Conservation (phyloP, 371 early-diverging fungal species). For the Agmasoma carcini region DNA sequence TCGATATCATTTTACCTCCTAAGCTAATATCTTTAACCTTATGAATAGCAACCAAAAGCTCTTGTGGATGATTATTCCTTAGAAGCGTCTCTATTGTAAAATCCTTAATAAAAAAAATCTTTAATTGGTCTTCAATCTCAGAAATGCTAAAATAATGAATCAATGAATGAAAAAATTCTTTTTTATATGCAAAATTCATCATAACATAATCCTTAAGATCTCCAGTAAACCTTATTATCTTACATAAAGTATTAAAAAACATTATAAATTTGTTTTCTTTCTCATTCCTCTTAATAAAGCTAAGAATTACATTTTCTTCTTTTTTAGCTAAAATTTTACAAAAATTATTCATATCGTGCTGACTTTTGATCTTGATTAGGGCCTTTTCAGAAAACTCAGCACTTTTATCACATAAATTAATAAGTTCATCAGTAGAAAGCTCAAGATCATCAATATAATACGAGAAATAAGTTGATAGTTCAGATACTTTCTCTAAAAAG, state of each 20-base stretch:
- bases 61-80: conserved; percentile 4
- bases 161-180: conserved; percentile 8
- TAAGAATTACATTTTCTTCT: not conserved
- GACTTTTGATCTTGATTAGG: not conserved
- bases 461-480: not conserved
- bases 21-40: not conserved
- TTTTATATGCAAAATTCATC: not conserved
- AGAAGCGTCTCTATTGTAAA: conserved; percentile 3
- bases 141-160: conserved; percentile 6
- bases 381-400: not conserved
- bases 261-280: not conserved
- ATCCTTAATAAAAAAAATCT: not conserved
- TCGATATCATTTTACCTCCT: not conserved
- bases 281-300: conserved; percentile 1
- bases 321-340: conserved; percentile 1
- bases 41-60: conserved; percentile 17
- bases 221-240: conserved; percentile 3
- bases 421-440: not conserved
- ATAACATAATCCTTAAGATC: conserved; percentile 8
- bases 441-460: not conserved
- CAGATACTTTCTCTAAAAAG: conserved; percentile 1
- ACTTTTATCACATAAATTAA: conserved; percentile 1
- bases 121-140: not conserved
- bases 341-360: not conserved
- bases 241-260: not conserved